Evolutionary conservation across 2,329 filamentous ascomycete species (phyloP), one percentile per base, ranked within the genome.

Genomic region (Claviceps africana): DNA sequence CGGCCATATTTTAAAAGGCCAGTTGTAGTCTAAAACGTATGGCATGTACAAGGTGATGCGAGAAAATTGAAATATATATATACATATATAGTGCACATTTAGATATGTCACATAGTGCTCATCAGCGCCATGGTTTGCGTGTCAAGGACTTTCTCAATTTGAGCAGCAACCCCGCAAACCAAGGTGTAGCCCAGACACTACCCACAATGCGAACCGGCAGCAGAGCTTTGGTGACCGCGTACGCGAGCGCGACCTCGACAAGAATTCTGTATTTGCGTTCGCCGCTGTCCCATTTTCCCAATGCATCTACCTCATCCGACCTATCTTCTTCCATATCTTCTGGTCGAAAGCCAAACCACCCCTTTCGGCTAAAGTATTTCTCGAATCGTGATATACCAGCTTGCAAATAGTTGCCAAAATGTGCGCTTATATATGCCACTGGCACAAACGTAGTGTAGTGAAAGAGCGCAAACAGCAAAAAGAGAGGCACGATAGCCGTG

Each of bases 121-220:
- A 19, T 46, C 28, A 48, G 45, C 4, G 13, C 45, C 31, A 67
- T 35, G 56, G 47, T 51, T 59, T 66, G 42, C 60, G 59, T 28
- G 57, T 63, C 45, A 71, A 60, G 11, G 63, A 21, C 15, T 56
- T 57, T 50, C 62, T 65, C 21, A 67, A 51, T 47, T 67, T 66
- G 13, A 85, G 67, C 40, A 86, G 70, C 22, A 78, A 70, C 44
- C 82, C 77, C 1, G 90, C 90, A 73, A 97, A 94, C 85, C 88
- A 94, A 4, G 93, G 93, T 47, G 93, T 95, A 15, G 79, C 85
- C 88, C 86, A 95, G 4, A 94, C 77, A 69, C 90, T 95, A 7
- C 81, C 68, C 28, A 84, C 71, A 55, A 98, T 78, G 58, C 93
- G 77, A 13, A 86, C 61, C 0, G 93, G 88, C 56, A 98, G 66